Base-by-base conservation (phyloP, 352 stramenopile species). In the Phytophthora pini region DNA sequence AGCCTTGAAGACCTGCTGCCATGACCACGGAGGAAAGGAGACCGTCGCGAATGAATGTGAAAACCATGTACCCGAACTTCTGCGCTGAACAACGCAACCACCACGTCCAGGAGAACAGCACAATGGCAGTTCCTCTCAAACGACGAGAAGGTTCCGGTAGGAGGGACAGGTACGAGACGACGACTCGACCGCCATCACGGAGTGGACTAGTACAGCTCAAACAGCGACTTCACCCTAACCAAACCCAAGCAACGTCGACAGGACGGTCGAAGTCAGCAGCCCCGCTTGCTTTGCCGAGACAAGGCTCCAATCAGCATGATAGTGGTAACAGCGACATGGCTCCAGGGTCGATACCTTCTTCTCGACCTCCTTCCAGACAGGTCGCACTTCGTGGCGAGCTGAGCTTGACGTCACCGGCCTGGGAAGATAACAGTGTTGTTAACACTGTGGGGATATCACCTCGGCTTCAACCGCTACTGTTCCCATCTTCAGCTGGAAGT, bases 31-130 rank as follows among this genome's bases (percentile, higher is more conserved):
- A 15, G 22, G 43, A 56, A 32, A 57, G 32, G 15, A 61, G 67
- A 12, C 44, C 46, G 5, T 36, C 45, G 3, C 61, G 51, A 13
- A 67, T 75, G 55, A 45, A 75, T 60, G 56, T 75, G 15, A 39
- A 71, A 38, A 47, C 31, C 15, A 72, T 90, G 26, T 92, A 90
- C 34, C 82, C 82, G 5, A 83, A 90, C 54, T 80, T 88, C 34
- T 72, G 88, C 34, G 77, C 72, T 1, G 82, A 92, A 61, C 53
- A 73, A 26, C 64, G 79, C 32, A 79, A 76, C 12, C 75, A 87
- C 27, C 73, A 79, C 5, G 63, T 64, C 7, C 50, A 59, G 31
- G 53, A 68, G 7, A 71, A 63, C 41, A 72, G 48, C 22, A 73
- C 39, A 17, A 63, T 77, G 47, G 48, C 65, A 29, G 52, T 48